Evolutionary conservation across 2,329 filamentous ascomycete species (phyloP).

Genomic region (Colletotrichum chrysophilum): DNA sequence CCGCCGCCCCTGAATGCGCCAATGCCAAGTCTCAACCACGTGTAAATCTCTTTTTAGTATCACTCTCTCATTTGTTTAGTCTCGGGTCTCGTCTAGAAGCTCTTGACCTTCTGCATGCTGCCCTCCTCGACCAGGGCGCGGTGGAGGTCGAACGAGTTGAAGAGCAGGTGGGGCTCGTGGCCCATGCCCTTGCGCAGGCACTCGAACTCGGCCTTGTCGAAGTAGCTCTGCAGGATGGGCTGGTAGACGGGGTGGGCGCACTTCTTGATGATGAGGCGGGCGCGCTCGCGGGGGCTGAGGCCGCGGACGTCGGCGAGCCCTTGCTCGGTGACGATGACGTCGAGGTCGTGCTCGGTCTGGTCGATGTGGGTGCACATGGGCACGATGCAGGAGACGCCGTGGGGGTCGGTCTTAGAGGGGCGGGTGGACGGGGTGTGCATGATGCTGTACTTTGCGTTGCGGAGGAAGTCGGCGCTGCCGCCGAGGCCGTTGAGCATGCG

Average conservation of each 20-base stretch:
- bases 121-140: conserved; percentile 81
- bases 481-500: conserved; percentile 89
- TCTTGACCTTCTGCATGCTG: conserved; percentile 81
- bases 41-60: background rate
- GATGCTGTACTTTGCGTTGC: conserved; percentile 82
- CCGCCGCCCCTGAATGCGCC: background rate
- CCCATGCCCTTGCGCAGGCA: conserved; percentile 87
- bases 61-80: background rate
- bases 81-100: conserved; percentile 55
- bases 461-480: conserved; percentile 82
- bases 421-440: conserved; percentile 90
- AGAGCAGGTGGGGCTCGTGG: conserved; percentile 87
- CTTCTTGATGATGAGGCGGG: conserved; percentile 84
- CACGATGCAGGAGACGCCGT: conserved; percentile 86
- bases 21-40: background rate
- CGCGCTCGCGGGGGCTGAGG: conserved; percentile 78
- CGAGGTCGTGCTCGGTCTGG: conserved; percentile 91
- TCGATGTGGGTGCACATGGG: conserved; percentile 93
- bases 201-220: conserved; percentile 85
- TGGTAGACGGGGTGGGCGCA: conserved; percentile 86
- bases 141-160: conserved; percentile 89
- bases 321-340: conserved; percentile 79
- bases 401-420: conserved; percentile 81
- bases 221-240: conserved; percentile 82
- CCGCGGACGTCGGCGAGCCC: conserved; percentile 87